Evolutionary conservation across 495 filamentous ascomycete species (phyloP).

Genomic region (Aspergillus sparsus): DNA sequence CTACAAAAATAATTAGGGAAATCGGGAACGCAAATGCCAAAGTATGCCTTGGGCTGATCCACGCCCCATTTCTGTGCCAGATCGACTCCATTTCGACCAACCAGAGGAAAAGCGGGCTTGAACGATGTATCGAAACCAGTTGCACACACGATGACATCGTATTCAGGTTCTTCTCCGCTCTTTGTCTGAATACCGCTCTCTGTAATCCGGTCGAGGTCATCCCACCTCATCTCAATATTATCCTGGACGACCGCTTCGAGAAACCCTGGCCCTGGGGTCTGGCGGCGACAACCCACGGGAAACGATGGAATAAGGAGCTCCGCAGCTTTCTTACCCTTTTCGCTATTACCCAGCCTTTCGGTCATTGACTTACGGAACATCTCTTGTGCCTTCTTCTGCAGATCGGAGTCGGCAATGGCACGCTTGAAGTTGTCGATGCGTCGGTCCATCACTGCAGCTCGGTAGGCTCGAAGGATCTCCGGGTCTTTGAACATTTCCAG

Average conservation of each 20-base stretch:
- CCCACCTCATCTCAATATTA: conserved; percentile 11
- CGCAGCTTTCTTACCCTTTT: conserved; percentile 11
- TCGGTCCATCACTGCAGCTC: conserved; percentile 22
- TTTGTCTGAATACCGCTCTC: background rate
- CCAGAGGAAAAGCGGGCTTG: conserved; percentile 9
- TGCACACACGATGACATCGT: conserved; percentile 12
- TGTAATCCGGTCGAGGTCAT: conserved; percentile 2
- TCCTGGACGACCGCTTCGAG: conserved; percentile 6
- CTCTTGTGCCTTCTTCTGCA: conserved; percentile 18
- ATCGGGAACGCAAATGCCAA: conserved; percentile 7
- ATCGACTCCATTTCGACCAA: conserved; percentile 6
- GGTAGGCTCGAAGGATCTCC: conserved; percentile 20
- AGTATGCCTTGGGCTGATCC: conserved; percentile 12
- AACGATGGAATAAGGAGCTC: conserved; percentile 8
- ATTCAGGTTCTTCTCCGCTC: background rate
- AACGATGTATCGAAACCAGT: conserved; percentile 9
- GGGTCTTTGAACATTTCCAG: conserved; percentile 12
- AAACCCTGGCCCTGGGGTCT: conserved; percentile 10
- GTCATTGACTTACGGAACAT: conserved; percentile 16
- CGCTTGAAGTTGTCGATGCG: conserved; percentile 23
- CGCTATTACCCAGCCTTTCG: conserved; percentile 15
- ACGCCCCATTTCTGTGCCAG: conserved; percentile 5
- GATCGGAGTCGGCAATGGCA: conserved; percentile 15
- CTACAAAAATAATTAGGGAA: conserved; percentile 11
- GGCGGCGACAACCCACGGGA: conserved; percentile 12